phyloP scores from a whole-genome alignment of 1,139 yeast genomes.

The Taphrina communis region DNA sequence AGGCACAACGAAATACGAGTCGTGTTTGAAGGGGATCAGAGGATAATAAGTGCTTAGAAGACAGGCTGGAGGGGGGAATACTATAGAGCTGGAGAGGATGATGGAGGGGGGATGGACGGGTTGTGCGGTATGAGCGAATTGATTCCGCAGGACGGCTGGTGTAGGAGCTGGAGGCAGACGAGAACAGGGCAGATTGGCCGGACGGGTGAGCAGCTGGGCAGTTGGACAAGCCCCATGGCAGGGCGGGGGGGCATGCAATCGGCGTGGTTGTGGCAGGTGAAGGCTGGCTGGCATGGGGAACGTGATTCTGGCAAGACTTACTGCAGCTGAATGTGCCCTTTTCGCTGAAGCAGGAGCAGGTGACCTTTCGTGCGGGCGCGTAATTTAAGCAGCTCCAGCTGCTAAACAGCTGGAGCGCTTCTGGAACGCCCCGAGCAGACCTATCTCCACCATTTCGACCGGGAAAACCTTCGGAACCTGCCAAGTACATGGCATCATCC shows the following conservation, averaged over 20 bases:
- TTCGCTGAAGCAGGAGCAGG: no score
- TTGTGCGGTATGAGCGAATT: slow-evolving; percentile 17
- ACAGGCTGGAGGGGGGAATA: background rate
- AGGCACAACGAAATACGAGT: no score
- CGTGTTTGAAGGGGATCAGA: no score
- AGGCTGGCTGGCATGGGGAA: background rate
- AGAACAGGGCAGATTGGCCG: no score
- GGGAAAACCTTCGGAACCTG: slow-evolving; percentile 4
- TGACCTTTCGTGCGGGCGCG: no score
- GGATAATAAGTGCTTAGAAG: no score
- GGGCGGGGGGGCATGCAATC: background rate
- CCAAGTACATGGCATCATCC: background rate
- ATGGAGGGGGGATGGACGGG: no score
- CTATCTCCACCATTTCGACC: background rate
- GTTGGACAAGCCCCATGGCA: background rate
- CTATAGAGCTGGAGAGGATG: background rate
- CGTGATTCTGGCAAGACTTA: no score
- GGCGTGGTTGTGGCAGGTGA: slow-evolving; percentile 4
- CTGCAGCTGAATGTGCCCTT: no score
- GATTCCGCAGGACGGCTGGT: background rate
- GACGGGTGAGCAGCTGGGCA: background rate
- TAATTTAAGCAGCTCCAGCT: no score
- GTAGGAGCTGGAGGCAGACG: background rate
- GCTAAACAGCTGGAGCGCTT: no score
- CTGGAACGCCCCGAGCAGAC: background rate